Evolutionary conservation across 352 stramenopile species (phyloP), one percentile per base, ranked within the genome.

Genomic region (Phytophthora tentaculata): DNA sequence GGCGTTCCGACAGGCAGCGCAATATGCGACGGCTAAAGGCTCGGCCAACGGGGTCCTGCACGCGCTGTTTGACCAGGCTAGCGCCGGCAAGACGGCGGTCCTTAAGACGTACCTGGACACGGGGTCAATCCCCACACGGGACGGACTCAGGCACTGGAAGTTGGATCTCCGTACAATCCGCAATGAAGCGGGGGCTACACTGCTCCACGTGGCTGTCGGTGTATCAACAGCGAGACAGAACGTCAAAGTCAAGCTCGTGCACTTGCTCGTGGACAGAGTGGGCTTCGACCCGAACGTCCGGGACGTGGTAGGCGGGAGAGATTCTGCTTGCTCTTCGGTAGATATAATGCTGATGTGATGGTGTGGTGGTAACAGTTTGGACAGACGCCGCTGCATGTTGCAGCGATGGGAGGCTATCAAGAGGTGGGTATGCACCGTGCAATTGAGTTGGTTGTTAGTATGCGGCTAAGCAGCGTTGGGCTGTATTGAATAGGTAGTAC

Each of bases 61-160:
- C 62, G 76, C 81, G 29, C 73, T 96, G 10, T 96, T 96, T 61
- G 85, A 91, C 67, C 86, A 91, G 52, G 81, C 76, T 9, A 90
- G 76, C 43, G 52, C 61, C 26, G 84, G 76, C 22, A 94, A 94
- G 64, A 66, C 70, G 32, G 67, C 74, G 7, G 82, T 80, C 37
- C 58, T 96, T 5, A 75, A 67, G 41, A 57, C 75, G 19, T 96
- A 84, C 73, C 56, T 88, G 49, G 80, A 91, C n/a, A 88, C 83
- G 5, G 86, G 88, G 14, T 83, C 84, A 19, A 86, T 96, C 51
- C 79, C 82, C 20, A 92, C 88, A n/a, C 84, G 88, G 32, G 86
- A 92, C 62, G 83, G 83, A 8, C 74, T 93, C 3, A 76, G 80
- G 56, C 86, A 96, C 71, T 96, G 88, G 84, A 75, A 64, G 19